Evolutionary conservation across 2,329 filamentous ascomycete genomes (phyloP), one percentile per base, ranked within the genome.

Genomic region (Diplodia intermedia): DNA sequence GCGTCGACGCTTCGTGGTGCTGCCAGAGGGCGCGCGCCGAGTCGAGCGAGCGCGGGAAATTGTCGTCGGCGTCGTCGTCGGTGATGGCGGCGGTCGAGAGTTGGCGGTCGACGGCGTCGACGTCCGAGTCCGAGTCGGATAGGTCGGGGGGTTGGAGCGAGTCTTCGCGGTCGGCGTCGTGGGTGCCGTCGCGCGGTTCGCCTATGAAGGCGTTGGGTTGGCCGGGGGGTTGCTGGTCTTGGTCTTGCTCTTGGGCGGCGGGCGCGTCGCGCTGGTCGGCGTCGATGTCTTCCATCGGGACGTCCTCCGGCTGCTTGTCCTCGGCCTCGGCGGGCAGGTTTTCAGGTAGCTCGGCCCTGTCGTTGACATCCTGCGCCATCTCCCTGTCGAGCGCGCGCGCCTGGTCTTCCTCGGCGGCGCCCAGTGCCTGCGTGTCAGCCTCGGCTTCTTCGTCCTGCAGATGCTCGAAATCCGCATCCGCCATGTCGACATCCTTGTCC

Each of bases 341-440:
- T 65, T 79, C 77, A 7, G 77, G 77, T 26, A 75, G 71, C n/a
- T 78, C 75, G 15, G 68, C 70, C 18, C 78, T 75, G 20, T 90
- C 86, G 66, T 88, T 85, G 15, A 86, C 85, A 68, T 96, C 92
- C 68, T 97, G 88, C 1, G 91, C 94, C 88, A 96, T 95, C 60
- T 91, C 88, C 72, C 97, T 91, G 74, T 98, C 92, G 67, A 99
- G 86, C 7, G 91, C 90, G 72, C 89, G 90, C 2, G 91, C 91
- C 77, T 97, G 92, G 31, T 99, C 94, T 70, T 97, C 91, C 12
- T 88, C 91, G 5, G 94, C 92, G 49, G 91, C 90, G 40, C 95
- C 96, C 75, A 99, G 86, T 15, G 95, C 95, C 80, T 99, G 95
- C 1, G 93, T 89, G 76, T 97, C 94, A n/a, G 91, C 88, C 66